These are phyloP conservation scores for Fusarium nematophilum DNA, from an alignment of 2,329 filamentous ascomycete genomes.

Conservation along the genomic window DNA sequence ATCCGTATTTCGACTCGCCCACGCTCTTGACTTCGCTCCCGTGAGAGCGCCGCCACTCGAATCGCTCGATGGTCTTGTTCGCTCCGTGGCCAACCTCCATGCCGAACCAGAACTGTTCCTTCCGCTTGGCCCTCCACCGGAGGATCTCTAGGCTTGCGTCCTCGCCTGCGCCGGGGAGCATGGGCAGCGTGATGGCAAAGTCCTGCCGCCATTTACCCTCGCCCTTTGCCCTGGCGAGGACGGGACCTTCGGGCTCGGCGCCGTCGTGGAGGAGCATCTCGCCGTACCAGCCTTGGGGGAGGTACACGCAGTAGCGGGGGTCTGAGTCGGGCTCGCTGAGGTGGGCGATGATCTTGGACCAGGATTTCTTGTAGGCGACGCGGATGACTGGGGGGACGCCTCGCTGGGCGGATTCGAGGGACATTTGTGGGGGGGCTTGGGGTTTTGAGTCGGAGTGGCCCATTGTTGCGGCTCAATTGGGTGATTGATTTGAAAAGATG, in stretches of 20 bases:
- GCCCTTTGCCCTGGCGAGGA: not conserved
- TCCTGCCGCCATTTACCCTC: constrained; percentile 2
- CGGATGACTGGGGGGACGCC: constrained; percentile 5
- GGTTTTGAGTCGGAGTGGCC: constrained; percentile 9
- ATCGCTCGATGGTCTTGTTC: constrained; percentile 10
- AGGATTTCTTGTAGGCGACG: constrained; percentile 16
- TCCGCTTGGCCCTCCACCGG: not conserved
- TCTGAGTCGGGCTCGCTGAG: constrained; percentile 15
- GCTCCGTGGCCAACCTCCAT: constrained; percentile 5
- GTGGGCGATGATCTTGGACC: constrained; percentile 7
- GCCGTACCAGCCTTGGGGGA: constrained; percentile 9
- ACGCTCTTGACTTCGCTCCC: constrained; percentile 20
- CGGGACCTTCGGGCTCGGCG: not conserved
- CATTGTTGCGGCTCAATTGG: not conserved
- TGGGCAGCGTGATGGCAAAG: constrained; percentile 19
- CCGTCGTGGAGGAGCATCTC: constrained; percentile 17
- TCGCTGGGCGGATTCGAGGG: not conserved
- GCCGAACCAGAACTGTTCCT: constrained; percentile 17
- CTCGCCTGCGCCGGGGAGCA: not conserved
- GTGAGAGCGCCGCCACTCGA: constrained; percentile 21
- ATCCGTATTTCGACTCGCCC: constrained; percentile 20
- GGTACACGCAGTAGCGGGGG: not conserved
- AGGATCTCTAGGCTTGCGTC: constrained; percentile 1
- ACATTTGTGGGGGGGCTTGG: not conserved
- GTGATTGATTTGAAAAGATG: not conserved